Percentiles rank a stretch among this genome's conserved stretches.
These are phyloP conservation scores for Fistulifera solaris DNA, from an alignment of 108 stramenopile genomes.

Conservation along the genomic window DNA sequence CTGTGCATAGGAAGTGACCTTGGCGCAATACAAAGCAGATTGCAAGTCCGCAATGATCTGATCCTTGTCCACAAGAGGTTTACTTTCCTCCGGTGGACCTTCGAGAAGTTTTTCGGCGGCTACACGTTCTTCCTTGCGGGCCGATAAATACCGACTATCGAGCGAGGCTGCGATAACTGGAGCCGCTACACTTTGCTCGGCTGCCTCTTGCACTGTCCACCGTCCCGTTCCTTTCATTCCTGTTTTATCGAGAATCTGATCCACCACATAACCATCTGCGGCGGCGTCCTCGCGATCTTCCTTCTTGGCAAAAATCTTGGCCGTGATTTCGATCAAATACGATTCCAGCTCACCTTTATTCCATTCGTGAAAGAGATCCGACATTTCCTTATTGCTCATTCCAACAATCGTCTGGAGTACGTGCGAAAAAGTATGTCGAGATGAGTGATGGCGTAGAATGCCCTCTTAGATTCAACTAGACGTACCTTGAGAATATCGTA, in stretches of 20 bases:
- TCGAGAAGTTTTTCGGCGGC: constrained; percentile 70
- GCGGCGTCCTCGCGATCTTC: constrained; percentile 77
- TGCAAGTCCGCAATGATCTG: constrained; percentile 90
- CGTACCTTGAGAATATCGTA: constrained; percentile 80
- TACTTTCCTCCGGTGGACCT: constrained; percentile 59
- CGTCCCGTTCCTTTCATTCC: constrained; percentile 99
- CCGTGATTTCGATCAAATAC: constrained; percentile 97
- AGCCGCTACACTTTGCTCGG: constrained; percentile 92
- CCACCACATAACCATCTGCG: constrained; percentile 65
- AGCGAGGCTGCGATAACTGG: constrained; percentile 94
- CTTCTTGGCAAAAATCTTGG: constrained; percentile 81
- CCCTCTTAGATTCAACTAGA: too few relatives aligned
- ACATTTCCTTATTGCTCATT: constrained; percentile 90
- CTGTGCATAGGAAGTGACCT: constrained; percentile 97
- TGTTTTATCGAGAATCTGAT: constrained; percentile 94
- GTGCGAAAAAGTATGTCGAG: not conserved
- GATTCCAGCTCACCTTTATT: constrained; percentile 83
- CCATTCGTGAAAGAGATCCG: constrained; percentile 85
- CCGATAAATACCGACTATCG: constrained; percentile 88
- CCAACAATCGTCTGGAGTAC: constrained; percentile 49
- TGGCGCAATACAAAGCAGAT: constrained; percentile 89
- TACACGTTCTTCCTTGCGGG: constrained; percentile 87
- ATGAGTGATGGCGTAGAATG: constrained; percentile 7
- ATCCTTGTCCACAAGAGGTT: constrained; percentile 75
- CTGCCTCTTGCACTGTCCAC: constrained; percentile 99